These are phyloP conservation scores for Hyphopichia homilentoma DNA, from an alignment of 805 yeast species.

Conservation along the genomic window DNA sequence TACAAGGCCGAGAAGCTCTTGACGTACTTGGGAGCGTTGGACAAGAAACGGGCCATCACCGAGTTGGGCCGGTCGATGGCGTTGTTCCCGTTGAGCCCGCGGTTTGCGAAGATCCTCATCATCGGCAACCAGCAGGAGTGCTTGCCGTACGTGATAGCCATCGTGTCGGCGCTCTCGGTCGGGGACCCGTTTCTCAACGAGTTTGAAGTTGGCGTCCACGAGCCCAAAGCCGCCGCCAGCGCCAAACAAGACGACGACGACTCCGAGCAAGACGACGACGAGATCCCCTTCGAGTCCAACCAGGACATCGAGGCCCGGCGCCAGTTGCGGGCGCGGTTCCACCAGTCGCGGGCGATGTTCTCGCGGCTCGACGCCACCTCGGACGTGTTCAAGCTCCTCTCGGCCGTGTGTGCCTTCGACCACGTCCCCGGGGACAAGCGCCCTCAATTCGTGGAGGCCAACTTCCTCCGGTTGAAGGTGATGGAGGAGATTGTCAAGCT, in stretches of 20 bases:
- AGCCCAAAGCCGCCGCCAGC: constrained; percentile 5
- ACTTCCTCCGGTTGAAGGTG: constrained; percentile 71
- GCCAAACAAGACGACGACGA: constrained; percentile 18
- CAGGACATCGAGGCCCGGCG: constrained; percentile 37
- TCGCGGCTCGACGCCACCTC: constrained; percentile 65
- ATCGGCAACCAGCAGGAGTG: constrained; percentile 86
- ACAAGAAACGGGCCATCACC: constrained; percentile 54
- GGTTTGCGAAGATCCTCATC: constrained; percentile 85
- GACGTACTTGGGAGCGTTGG: constrained; percentile 74
- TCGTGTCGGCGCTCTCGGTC: constrained; percentile 88
- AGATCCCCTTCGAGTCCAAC: constrained; percentile 30
- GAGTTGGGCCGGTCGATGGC: constrained; percentile 84
- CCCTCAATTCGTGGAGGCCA: constrained; percentile 46
- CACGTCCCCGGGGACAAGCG: constrained; percentile 54
- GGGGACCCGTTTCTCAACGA: constrained; percentile 86
- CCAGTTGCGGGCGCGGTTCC: constrained; percentile 47
- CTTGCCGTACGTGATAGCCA: constrained; percentile 82
- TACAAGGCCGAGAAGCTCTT: constrained; percentile 64
- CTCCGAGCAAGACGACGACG: constrained; percentile 37
- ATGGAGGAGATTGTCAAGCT: constrained; percentile 84
- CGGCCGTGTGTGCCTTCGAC: constrained; percentile 86
- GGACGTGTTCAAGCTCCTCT: constrained; percentile 70
- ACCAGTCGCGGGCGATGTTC: constrained; percentile 57
- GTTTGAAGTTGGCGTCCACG: constrained; percentile 56
- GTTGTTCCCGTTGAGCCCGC: constrained; percentile 86